phyloP scores from a whole-genome alignment of 352 stramenopile genomes.

The Globisporangium orthogonon region DNA sequence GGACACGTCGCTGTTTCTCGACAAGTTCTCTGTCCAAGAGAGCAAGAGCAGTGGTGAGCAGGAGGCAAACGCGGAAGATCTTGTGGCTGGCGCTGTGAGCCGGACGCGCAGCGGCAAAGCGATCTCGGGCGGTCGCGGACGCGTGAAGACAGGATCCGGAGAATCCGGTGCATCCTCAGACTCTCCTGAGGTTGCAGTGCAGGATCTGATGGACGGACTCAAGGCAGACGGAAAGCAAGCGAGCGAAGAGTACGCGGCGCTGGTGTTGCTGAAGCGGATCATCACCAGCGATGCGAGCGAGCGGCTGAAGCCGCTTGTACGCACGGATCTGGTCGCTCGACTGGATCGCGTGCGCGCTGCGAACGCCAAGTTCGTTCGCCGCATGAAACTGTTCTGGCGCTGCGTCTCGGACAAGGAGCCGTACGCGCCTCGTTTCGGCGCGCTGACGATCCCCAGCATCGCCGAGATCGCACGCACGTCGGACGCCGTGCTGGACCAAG shows the following conservation, averaged over 20 bases:
- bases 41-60: constrained; percentile 3
- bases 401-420: constrained; percentile 41
- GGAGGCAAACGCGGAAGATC: constrained; percentile 3
- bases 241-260: constrained; percentile 42
- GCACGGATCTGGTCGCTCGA: constrained; percentile 26
- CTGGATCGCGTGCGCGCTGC: constrained; percentile 34
- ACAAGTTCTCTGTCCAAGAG: constrained; percentile 44
- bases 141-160: not conserved
- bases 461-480: constrained; percentile 45
- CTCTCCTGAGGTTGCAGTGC: constrained; percentile 8
- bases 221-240: constrained; percentile 18
- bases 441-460: constrained; percentile 40
- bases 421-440: constrained; percentile 6
- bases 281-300: constrained; percentile 40
- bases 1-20: constrained; percentile 57
- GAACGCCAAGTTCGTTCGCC: constrained; percentile 66
- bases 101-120: constrained; percentile 17
- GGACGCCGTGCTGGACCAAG: constrained; percentile 56
- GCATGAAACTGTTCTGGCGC: constrained; percentile 84
- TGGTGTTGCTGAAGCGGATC: constrained; percentile 57
- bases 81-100: constrained; percentile 3
- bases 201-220: constrained; percentile 30
- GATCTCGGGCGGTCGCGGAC: constrained; percentile 6
- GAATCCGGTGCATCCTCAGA: not conserved
- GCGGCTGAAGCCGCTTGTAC: constrained; percentile 47